phyloP scores from a whole-genome alignment of 1,284 basidiomycete species.

The Apiotrichum porosum region DNA sequence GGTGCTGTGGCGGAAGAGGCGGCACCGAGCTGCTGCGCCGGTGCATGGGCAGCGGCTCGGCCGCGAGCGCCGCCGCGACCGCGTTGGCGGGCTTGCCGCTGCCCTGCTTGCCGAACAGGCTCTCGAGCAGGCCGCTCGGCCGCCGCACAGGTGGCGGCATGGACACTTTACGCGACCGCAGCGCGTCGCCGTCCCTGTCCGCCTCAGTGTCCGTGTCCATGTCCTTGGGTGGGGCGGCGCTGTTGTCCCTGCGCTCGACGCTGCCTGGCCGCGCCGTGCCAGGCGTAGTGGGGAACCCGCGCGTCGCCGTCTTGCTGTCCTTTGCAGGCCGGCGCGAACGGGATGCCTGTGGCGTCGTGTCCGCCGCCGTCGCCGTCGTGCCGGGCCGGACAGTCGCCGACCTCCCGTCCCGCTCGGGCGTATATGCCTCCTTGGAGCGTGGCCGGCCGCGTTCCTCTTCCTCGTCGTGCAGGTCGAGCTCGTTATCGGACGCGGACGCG shows the following conservation, averaged over 20 bases:
- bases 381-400: background rate
- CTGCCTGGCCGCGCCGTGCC: too few species aligned
- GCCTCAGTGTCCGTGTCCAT: background rate
- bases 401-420: background rate
- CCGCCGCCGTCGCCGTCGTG: background rate
- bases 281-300: background rate
- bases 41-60: background rate
- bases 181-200: background rate
- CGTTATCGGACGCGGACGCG: slow-evolving; percentile 1
- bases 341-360: background rate
- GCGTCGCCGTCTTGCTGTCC: background rate
- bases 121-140: slow-evolving; percentile 6
- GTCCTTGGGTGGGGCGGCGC: background rate
- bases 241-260: background rate
- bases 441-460: slow-evolving; percentile 32
- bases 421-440: slow-evolving; percentile 23
- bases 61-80: background rate
- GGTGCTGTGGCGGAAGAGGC: background rate
- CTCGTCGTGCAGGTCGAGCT: slow-evolving; percentile 12
- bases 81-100: background rate
- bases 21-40: background rate
- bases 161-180: background rate
- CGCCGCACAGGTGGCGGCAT: background rate
- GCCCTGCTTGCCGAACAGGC: slow-evolving; percentile 3
- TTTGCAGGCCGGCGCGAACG: background rate